These are phyloP conservation scores for Phytopythium boreale DNA, from an alignment of 352 stramenopile species.

Conservation along the genomic window DNA sequence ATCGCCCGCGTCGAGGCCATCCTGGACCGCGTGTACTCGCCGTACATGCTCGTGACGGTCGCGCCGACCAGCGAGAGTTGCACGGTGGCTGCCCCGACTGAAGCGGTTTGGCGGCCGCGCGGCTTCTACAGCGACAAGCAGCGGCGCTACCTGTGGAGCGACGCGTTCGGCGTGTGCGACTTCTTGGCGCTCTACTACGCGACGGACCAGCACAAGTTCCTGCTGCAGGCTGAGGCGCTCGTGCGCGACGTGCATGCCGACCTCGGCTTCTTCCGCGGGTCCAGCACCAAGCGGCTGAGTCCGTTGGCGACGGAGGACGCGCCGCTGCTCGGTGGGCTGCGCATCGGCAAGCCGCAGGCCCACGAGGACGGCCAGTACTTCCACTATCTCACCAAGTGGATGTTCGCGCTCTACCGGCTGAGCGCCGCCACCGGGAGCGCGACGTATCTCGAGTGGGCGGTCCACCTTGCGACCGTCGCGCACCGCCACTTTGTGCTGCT, in stretches of 20 bases:
- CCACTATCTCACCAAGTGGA: constrained; percentile 42
- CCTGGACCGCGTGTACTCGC: constrained; percentile 1
- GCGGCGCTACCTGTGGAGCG: constrained; percentile 31
- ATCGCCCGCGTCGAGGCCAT: not conserved
- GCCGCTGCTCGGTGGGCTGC: constrained; percentile 21
- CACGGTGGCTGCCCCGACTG: no score
- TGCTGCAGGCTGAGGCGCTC: constrained; percentile 23
- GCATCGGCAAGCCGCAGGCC: constrained; percentile 30
- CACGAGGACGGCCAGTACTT: constrained; percentile 36
- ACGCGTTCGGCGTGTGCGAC: constrained; percentile 32
- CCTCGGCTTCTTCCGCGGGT: constrained; percentile 21
- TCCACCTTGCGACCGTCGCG: not conserved
- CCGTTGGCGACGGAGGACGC: constrained; percentile 1
- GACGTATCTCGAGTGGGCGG: not conserved
- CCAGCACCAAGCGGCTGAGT: constrained; percentile 11
- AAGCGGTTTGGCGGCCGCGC: constrained; percentile 12
- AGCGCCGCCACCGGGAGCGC: constrained; percentile 10
- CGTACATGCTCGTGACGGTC: not conserved
- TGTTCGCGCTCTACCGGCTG: constrained; percentile 34
- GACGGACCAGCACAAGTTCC: constrained; percentile 4
- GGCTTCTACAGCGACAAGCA: constrained; percentile 19
- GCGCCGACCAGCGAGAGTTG: not conserved
- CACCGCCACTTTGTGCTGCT: constrained; percentile 19
- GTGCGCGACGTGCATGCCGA: constrained; percentile 23
- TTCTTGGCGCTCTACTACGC: constrained; percentile 24